Evolutionary conservation across 2,329 filamentous ascomycete species (phyloP).

Genomic region (Hymenoscyphus fructigenus): DNA sequence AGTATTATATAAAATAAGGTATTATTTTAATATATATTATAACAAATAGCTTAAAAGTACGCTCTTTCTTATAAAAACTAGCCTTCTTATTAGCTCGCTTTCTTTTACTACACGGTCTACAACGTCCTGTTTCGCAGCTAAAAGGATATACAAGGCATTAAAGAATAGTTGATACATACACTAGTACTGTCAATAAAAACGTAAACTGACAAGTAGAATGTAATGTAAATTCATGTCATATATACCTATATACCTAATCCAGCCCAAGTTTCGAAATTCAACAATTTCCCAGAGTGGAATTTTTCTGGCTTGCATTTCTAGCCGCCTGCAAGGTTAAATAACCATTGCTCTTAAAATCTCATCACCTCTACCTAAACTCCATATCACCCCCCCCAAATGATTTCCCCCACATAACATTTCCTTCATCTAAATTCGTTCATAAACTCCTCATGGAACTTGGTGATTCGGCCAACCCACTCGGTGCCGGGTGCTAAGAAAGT

Average conservation of each 20-base stretch:
- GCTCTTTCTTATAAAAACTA: no score
- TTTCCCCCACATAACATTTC: neutral
- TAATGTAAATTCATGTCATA: neutral
- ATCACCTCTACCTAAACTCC: constrained; percentile 10
- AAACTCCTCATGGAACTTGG: constrained; percentile 88
- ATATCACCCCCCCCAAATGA: neutral
- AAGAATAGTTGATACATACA: constrained; percentile 2
- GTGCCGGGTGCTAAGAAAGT: constrained; percentile 96
- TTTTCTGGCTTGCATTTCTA: neutral
- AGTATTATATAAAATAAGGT: no score
- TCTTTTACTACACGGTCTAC: no score
- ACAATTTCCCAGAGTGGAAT: neutral
- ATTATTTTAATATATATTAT: no score
- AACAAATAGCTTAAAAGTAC: no score
- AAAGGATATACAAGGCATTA: no score
- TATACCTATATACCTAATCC: neutral
- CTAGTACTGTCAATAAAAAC: neutral
- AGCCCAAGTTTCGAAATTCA: neutral
- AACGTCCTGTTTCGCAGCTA: no score
- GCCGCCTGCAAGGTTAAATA: neutral
- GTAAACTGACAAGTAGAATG: neutral
- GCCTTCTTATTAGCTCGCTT: no score
- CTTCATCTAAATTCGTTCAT: constrained; percentile 70
- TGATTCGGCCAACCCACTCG: constrained; percentile 85
- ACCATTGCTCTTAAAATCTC: neutral